Evolutionary conservation across 2,329 filamentous ascomycete genomes (phyloP).

Genomic region (Colletotrichum coccodes): DNA sequence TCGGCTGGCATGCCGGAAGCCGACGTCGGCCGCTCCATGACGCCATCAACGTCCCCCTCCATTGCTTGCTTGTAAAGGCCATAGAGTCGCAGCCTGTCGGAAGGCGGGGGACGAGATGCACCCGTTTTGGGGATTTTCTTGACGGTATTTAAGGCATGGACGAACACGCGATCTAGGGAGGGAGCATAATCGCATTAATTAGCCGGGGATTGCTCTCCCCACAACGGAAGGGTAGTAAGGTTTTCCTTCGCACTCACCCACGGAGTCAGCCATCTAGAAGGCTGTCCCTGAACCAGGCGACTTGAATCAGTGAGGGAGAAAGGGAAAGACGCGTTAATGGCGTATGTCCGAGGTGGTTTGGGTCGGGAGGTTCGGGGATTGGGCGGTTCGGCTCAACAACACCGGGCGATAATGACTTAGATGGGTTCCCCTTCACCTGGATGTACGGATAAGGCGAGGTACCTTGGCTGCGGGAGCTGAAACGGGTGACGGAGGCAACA

Average conservation of each 20-base stretch:
- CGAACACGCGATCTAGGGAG: conserved; percentile 89
- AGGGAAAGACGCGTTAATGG: conserved; percentile 13
- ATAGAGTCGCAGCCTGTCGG: conserved; percentile 91
- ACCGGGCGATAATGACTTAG: conserved; percentile 21
- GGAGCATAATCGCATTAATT: conserved; percentile 31
- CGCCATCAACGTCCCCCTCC: conserved; percentile 95
- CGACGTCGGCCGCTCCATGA: conserved; percentile 83
- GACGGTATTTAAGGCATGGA: conserved; percentile 98
- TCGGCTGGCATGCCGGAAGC: conserved; percentile 58
- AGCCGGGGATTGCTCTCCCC: conserved; percentile 33
- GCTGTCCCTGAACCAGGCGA: conserved; percentile 8
- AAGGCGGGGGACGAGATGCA: conserved; percentile 85
- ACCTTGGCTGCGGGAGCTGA: conserved; percentile 13
- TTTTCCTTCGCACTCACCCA: conserved; percentile 42
- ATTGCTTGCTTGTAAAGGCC: conserved; percentile 99
- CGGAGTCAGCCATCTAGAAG: conserved; percentile 49
- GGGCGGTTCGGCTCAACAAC: conserved; percentile 25
- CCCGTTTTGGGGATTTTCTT: conserved; percentile 97
- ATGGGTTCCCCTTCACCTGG: conserved; percentile 22
- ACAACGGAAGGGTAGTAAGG: conserved; percentile 34
- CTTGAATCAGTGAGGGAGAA: neutral
- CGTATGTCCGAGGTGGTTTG: conserved; percentile 21
- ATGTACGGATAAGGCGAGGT: neutral
- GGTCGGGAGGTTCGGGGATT: conserved; percentile 20
- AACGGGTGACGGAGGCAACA: conserved; percentile 3